These are phyloP conservation scores for Porphyrellus cyaneotinctus DNA, from an alignment of 768 basidiomycete species.

Conservation along the genomic window DNA sequence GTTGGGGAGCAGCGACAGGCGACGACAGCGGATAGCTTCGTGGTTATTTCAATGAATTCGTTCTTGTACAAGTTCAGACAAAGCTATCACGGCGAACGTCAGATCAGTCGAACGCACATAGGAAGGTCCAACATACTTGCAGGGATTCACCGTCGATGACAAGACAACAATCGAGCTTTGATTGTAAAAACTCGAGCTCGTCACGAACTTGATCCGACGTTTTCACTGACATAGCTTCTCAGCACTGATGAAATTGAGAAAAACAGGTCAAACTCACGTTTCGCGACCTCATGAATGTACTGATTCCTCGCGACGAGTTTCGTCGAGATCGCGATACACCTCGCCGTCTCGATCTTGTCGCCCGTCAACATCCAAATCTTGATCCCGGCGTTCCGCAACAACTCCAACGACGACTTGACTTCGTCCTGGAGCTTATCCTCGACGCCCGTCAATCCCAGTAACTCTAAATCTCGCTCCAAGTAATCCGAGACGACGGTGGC, in stretches of 20 bases:
- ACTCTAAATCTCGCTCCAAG: conserved; percentile 85
- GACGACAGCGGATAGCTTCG: conserved; percentile 92
- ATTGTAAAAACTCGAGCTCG: conserved; percentile 89
- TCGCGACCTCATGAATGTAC: conserved; percentile 95
- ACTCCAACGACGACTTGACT: conserved; percentile 88
- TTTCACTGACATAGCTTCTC: conserved; percentile 57
- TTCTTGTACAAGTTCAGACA: conserved; percentile 87
- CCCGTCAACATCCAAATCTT: conserved; percentile 99
- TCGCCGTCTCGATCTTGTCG: conserved; percentile 98
- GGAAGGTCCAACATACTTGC: conserved; percentile 50
- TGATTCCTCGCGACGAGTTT: conserved; percentile 95
- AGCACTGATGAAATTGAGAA: background rate
- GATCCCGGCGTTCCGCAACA: conserved; percentile 92
- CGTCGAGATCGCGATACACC: conserved; percentile 96
- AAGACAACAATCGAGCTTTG: conserved; percentile 94
- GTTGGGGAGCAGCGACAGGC: conserved; percentile 98
- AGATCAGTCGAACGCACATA: background rate
- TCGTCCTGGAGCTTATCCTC: conserved; percentile 99
- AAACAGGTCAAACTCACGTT: conserved; percentile 46
- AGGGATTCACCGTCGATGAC: conserved; percentile 98
- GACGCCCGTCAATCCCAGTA: conserved; percentile 94
- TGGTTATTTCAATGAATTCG: conserved; percentile 95
- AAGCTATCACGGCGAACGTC: conserved; percentile 46
- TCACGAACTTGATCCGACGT: conserved; percentile 78
- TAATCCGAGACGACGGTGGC: conserved; percentile 64